Base-by-base conservation (phyloP, 1,139 yeast genomes). In the Chernovozyma aurita region DNA sequence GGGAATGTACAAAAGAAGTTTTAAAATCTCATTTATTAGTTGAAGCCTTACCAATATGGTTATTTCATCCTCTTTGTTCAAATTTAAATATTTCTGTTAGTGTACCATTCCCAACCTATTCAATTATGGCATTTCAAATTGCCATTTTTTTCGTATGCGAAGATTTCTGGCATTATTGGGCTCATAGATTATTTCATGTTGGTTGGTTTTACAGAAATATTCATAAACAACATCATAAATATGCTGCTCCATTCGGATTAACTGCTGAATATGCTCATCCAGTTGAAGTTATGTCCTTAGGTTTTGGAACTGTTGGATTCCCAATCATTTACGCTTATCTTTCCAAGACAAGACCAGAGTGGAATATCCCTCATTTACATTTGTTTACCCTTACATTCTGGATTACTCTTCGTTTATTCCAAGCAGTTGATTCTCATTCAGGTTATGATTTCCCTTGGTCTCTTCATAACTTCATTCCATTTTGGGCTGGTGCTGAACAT, bases 401-500 rank as follows among this genome's bases (percentile, higher is more conserved):
- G 75, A 63, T 69, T 31, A 53, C 63, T 12, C 55, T 68, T 44
- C 55, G 75, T 48, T 62, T 69, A 45, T 64, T 68, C 46, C 75
- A 69, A 49, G 75, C 75, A 17, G 70, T 69, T 32, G 75, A 69
- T 46, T 59, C 74, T 9, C 75, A 69, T 43, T 66, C 73, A 3
- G 75, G 75, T 17, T 69, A 69, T 45, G 74, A 69, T 40, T 68
- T 69, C 54, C 75, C 75, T 12, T 66, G 70, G 71, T 67, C 73
- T 6, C 65, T 69, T 45, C 70, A 69, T 47, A 55, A 65, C 44
- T 48, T 68, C 47, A 40, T 69, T 35, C 74, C 74, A 25, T 66
- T 69, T 52, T 69, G 75, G 75, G 75, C 75, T 4, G 75, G 75
- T 30, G 74, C 74, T 14, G 73, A 67, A 36, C 75, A 68, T 49